Evolutionary conservation across 1,139 yeast species (phyloP).

Genomic region (Debaryomyces sp.): DNA sequence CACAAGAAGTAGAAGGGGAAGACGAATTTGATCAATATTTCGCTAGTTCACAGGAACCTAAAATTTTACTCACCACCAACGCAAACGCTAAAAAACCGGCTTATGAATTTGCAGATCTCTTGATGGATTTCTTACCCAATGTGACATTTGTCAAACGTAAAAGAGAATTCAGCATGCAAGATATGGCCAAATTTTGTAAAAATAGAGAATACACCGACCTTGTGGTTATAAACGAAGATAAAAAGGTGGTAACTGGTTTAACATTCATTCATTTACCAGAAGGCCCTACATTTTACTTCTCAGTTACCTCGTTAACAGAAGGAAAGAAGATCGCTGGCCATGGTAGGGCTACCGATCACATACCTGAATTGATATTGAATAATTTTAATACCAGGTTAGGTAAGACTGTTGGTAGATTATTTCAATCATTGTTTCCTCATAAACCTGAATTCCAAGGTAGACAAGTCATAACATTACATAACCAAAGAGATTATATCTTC

Average conservation of each 20-base stretch:
- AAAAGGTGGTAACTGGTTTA: slow-evolving; percentile 86
- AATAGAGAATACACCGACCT: slow-evolving; percentile 87
- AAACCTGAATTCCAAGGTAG: slow-evolving; percentile 93
- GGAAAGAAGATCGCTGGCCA: slow-evolving; percentile 82
- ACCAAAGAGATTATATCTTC: slow-evolving; percentile 92
- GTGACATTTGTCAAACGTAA: slow-evolving; percentile 87
- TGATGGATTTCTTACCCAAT: slow-evolving; percentile 84
- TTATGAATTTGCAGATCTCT: slow-evolving; percentile 84
- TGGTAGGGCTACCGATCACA: slow-evolving; percentile 86
- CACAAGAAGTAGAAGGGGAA: slow-evolving; percentile 73
- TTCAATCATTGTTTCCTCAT: slow-evolving; percentile 90
- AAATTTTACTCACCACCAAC: slow-evolving; percentile 85
- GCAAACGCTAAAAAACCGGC: slow-evolving; percentile 85
- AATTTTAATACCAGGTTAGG: slow-evolving; percentile 93
- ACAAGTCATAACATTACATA: slow-evolving; percentile 92
- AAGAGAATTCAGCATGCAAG: slow-evolving; percentile 78
- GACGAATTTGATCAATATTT: slow-evolving; percentile 78
- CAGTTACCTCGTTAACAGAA: slow-evolving; percentile 75
- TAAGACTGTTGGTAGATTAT: slow-evolving; percentile 86
- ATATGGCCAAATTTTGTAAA: slow-evolving; percentile 79
- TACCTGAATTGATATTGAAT: slow-evolving; percentile 88
- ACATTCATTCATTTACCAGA: slow-evolving; percentile 91
- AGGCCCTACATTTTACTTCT: slow-evolving; percentile 94
- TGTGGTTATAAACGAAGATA: slow-evolving; percentile 89
- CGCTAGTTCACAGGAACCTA: slow-evolving; percentile 60